phyloP scores from a whole-genome alignment of 768 basidiomycete genomes.

The Boletus rubroflammeus region DNA sequence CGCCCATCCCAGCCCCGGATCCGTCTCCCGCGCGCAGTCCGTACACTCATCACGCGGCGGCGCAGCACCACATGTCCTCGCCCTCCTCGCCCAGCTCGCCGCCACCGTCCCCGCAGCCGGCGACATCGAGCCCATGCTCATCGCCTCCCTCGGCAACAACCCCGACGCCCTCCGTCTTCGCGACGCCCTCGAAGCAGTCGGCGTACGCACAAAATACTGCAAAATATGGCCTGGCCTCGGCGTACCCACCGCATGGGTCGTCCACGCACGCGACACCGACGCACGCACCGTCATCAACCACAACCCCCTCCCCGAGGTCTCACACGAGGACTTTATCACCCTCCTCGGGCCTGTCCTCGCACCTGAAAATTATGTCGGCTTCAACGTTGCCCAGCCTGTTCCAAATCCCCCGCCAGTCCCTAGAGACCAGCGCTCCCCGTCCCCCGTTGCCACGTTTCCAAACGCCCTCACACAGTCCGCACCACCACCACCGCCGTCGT shows the following conservation, averaged over 20 bases:
- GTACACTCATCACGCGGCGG: slow-evolving; percentile 69
- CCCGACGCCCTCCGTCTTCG: slow-evolving; percentile 64
- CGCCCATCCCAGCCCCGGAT: slow-evolving; percentile 52
- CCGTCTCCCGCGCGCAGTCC: slow-evolving; percentile 66
- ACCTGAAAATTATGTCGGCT: slow-evolving; percentile 67
- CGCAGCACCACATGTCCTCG: slow-evolving; percentile 65
- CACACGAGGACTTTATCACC: slow-evolving; percentile 82
- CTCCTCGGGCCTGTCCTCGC: slow-evolving; percentile 77
- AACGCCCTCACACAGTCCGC: slow-evolving; percentile 22
- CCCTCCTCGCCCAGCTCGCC: slow-evolving; percentile 66
- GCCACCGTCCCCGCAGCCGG: slow-evolving; percentile 25
- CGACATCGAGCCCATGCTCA: slow-evolving; percentile 51
- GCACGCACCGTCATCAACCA: slow-evolving; percentile 76
- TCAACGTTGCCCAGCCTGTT: slow-evolving; percentile 13
- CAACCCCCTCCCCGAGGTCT: slow-evolving; percentile 82
- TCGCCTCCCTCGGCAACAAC: slow-evolving; percentile 72
- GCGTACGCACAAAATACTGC: slow-evolving; percentile 69
- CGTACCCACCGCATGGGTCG: slow-evolving; percentile 79
- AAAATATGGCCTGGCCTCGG: slow-evolving; percentile 69
- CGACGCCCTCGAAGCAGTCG: slow-evolving; percentile 59
- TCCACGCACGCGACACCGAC: slow-evolving; percentile 67
- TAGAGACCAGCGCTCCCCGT: slow-evolving; percentile 20
- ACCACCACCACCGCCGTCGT: slow-evolving; percentile 32
- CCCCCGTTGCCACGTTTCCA: slow-evolving; percentile 31
- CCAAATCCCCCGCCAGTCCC: slow-evolving; percentile 18